These are phyloP conservation scores for Lagenaria siceraria DNA, from an alignment of 306 rosid species.

Conservation along the genomic window DNA sequence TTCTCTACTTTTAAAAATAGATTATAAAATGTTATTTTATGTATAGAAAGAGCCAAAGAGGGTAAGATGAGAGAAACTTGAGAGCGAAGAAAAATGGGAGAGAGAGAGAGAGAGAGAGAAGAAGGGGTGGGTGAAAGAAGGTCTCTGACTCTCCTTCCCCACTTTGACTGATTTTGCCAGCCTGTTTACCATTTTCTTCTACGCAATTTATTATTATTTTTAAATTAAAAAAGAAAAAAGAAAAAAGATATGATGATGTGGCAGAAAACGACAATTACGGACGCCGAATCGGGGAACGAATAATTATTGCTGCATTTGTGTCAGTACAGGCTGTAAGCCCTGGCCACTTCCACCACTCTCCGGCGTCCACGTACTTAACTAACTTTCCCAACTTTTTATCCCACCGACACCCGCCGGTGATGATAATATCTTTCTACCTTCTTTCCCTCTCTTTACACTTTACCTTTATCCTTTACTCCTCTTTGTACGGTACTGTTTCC, in stretches of 20 bases:
- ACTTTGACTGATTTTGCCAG: conserved; percentile 77
- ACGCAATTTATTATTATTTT: conserved; percentile 6
- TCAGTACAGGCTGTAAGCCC: conserved; percentile 86
- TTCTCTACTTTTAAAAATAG: too few species aligned
- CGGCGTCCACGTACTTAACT: conserved; percentile 14
- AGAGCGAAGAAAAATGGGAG: background rate
- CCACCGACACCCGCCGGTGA: conserved; percentile 27
- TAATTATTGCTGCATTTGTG: conserved; percentile 49
- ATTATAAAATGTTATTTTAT: too few species aligned
- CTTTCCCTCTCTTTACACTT: background rate
- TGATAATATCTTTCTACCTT: background rate
- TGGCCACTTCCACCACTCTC: conserved; percentile 23
- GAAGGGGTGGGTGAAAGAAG: conserved; percentile 15
- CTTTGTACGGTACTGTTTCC: background rate
- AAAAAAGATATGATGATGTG: conserved; percentile 29
- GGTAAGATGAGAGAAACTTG: background rate
- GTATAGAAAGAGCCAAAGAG: background rate
- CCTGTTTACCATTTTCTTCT: conserved; percentile 64
- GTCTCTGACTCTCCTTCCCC: background rate
- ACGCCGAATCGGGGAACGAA: conserved; percentile 74
- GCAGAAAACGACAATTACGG: conserved; percentile 61
- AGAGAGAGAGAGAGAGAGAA: background rate
- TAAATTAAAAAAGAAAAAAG: background rate
- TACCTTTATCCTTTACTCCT: background rate
- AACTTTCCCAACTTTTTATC: conserved; percentile 32